Conservation (phyloP, 768 basidiomycete genomes). For the Calocybe gangraenosa region DNA sequence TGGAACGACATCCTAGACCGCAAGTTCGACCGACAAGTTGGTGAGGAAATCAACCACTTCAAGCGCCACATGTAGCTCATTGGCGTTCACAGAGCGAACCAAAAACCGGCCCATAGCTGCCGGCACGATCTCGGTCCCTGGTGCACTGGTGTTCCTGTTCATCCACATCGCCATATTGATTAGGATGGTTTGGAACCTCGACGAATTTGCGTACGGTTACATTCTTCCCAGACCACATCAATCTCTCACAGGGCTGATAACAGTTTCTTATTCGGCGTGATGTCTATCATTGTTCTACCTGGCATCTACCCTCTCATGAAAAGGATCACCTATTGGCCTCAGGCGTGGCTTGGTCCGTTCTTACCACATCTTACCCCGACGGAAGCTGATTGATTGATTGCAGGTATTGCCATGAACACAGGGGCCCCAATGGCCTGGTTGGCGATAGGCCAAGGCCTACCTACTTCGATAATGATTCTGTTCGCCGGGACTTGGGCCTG, state of each 20-base stretch:
- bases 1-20: constrained; percentile 25
- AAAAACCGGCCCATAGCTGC: constrained; percentile 28
- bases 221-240: not conserved
- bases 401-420: constrained; percentile 30
- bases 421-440: constrained; percentile 29
- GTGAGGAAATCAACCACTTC: constrained; percentile 16
- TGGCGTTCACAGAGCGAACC: constrained; percentile 23
- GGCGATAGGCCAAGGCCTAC: constrained; percentile 14
- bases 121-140: constrained; percentile 25
- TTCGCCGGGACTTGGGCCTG: constrained; percentile 18
- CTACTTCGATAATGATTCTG: constrained; percentile 10
- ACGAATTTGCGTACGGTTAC: constrained; percentile 12
- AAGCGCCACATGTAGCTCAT: not conserved
- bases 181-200: constrained; percentile 16
- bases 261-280: constrained; percentile 13
- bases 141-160: constrained; percentile 24
- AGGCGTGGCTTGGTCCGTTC: constrained; percentile 33
- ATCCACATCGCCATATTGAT: constrained; percentile 15
- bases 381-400: not conserved
- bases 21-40: constrained; percentile 31
- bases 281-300: constrained; percentile 17
- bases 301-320: constrained; percentile 36
- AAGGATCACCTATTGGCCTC: constrained; percentile 37
- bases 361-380: not conserved
- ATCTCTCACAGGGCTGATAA: not conserved